Conservation (phyloP, 176 grass and related monocot genomes). For the Echinochloa phyllopogon region DNA sequence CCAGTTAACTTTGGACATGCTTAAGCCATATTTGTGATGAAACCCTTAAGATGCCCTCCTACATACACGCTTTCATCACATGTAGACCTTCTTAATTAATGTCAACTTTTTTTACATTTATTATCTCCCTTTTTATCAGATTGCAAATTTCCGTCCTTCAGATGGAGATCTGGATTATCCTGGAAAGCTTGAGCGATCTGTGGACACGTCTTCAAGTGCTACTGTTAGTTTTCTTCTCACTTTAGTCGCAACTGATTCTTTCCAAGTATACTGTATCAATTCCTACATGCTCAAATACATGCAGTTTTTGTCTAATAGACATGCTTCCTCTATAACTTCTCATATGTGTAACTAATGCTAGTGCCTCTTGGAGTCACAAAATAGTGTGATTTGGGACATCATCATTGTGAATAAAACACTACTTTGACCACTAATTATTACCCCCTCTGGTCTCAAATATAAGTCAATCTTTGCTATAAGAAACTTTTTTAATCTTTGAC, state of each 20-base stretch:
- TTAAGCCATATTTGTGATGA: slow-evolving; percentile 26
- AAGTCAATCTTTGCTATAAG: neutral
- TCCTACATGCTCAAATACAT: neutral
- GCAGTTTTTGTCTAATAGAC: neutral
- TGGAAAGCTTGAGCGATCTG: slow-evolving; percentile 75
- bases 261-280: slow-evolving; percentile 20
- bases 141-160: slow-evolving; percentile 90
- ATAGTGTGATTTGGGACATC: neutral
- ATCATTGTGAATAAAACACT: neutral
- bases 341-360: neutral
- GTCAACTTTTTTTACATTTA: slow-evolving; percentile 38
- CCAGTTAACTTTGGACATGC: slow-evolving; percentile 11
- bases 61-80: slow-evolving; percentile 20
- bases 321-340: slow-evolving; percentile 9
- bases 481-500: neutral
- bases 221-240: slow-evolving; percentile 63
- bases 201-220: slow-evolving; percentile 63
- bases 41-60: slow-evolving; percentile 15
- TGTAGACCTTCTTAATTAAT: slow-evolving; percentile 18
- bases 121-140: slow-evolving; percentile 54
- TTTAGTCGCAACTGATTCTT: slow-evolving; percentile 15
- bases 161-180: slow-evolving; percentile 95
- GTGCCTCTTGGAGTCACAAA: neutral
- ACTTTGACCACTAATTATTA: neutral
- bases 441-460: neutral